These are phyloP conservation scores for Physcomitrellopsis africana DNA, from an alignment of 225 moss, liverwort and hornwort species.

Conservation along the genomic window DNA sequence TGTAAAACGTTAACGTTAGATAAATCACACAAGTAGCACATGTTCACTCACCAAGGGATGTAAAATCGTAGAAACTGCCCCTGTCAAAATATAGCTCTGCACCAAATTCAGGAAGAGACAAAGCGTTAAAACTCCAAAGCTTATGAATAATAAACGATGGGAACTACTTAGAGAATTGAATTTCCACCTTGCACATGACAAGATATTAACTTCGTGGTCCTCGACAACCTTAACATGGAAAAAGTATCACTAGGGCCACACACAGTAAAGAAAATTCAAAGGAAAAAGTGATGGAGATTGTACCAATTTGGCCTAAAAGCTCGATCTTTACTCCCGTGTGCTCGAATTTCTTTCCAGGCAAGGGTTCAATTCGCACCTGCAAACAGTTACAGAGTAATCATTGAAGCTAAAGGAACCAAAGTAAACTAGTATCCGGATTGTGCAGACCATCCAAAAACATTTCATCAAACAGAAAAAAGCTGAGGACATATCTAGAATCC, in stretches of 20 bases:
- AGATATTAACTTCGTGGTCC: not conserved
- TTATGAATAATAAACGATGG: not conserved
- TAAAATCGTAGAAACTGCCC: conserved; percentile 93
- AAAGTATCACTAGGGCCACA: too few species aligned
- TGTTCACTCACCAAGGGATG: conserved; percentile 76
- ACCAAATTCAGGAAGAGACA: conserved; percentile 12
- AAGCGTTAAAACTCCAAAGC: conserved; percentile 16
- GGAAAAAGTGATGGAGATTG: not conserved
- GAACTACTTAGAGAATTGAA: conserved; percentile 4
- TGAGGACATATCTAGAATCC: not conserved
- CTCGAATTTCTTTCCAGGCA: conserved; percentile 92
- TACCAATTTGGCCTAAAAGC: conserved; percentile 95
- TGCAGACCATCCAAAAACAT: conserved; percentile 9
- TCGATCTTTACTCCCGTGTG: conserved; percentile 96
- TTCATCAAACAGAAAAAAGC: not conserved
- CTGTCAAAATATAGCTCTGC: conserved; percentile 94
- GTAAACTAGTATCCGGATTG: conserved; percentile 2
- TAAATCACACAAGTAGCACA: conserved; percentile 4
- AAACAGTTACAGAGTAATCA: conserved; percentile 12
- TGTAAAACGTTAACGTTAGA: not conserved
- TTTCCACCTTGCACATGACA: not conserved
- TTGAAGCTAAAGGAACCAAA: not conserved
- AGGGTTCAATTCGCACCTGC: conserved; percentile 89
- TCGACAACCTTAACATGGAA: too few species aligned
- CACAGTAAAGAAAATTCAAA: not conserved